Evolutionary conservation across 805 yeast species (phyloP), one percentile per base, ranked within the genome.

Genomic region (Debaryomyces castellii): DNA sequence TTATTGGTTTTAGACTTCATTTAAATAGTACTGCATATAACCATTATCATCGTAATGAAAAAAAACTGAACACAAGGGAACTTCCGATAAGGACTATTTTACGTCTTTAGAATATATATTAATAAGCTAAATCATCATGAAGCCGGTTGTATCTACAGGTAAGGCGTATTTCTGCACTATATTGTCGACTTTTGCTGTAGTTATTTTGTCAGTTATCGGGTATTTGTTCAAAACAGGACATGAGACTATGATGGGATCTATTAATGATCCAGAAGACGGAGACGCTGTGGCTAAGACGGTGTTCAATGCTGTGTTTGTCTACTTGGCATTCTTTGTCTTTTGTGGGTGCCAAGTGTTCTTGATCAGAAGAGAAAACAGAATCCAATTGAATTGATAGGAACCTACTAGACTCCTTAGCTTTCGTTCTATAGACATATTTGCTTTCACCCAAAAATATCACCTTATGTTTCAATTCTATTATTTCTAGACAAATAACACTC

Each of bases 101-200:
- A 25, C 16, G 20, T 16, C 34, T 30, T 22, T 16, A 8, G 12
- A 9, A 7, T 20, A 17, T 16, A 39, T 16, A 12, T 17, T 27
- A 22, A 20, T 30, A 16, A 20, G 5, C 5, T 12, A 12, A 38
- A 14, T 12, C 14, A 23, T 23, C 12, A 72, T 72, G 76, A 72
- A 72, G 57, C 65, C 77, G 40, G 76, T 72, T 41, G 75, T 72
- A 5, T 70, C 76, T 41, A 73, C 94, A 40, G 87, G 83, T 22
- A 84, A 88, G 60, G 98, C 99, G 20, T 92, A 96, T 88, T 89
- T 88, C 66, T 92, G 99, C 65, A 92, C 98, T 38, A 78, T 92
- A 35, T 75, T 94, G 38, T 90, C 97, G 41, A 90, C 94, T 12
- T 92, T 92, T 64, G 99, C 95, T 47, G 83, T 92, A 27, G 85